These are phyloP conservation scores for Verticillium nonalfalfae DNA, from an alignment of 2,329 filamentous ascomycete species.

Conservation along the genomic window DNA sequence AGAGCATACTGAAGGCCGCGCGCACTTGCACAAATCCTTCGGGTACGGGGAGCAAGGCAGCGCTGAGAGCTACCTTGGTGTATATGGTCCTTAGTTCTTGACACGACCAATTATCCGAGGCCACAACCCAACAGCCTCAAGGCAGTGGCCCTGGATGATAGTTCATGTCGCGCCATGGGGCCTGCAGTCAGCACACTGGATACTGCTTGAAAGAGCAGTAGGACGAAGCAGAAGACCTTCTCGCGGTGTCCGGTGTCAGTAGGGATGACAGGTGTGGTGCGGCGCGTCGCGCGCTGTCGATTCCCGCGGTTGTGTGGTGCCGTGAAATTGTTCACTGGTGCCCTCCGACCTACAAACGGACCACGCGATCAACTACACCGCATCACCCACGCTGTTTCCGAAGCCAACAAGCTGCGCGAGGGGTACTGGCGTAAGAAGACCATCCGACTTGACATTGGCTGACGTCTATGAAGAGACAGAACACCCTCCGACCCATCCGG, in stretches of 20 bases:
- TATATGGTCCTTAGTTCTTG: too few species aligned
- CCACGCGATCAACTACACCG: slow-evolving; percentile 1
- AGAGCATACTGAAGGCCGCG: too few species aligned
- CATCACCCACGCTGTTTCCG: neutral
- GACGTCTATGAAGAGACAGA: slow-evolving; percentile 1
- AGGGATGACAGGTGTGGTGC: neutral
- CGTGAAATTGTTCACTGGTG: neutral
- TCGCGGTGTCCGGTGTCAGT: neutral
- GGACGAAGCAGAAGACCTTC: neutral
- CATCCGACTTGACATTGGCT: slow-evolving; percentile 1
- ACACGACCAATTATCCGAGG: too few species aligned
- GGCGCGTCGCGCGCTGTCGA: neutral
- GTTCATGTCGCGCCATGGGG: too few species aligned
- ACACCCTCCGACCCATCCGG: neutral
- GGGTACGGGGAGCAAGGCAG: too few species aligned
- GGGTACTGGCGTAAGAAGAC: neutral
- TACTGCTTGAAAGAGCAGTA: neutral
- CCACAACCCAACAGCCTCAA: too few species aligned
- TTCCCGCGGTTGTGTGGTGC: neutral
- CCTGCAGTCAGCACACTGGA: neutral
- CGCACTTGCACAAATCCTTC: too few species aligned
- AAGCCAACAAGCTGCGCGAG: neutral
- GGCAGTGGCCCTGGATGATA: too few species aligned
- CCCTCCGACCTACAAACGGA: neutral
- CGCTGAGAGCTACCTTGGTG: too few species aligned